Conservation (phyloP, 768 basidiomycete species). For the Porphyrellus cyaneotinctus region DNA sequence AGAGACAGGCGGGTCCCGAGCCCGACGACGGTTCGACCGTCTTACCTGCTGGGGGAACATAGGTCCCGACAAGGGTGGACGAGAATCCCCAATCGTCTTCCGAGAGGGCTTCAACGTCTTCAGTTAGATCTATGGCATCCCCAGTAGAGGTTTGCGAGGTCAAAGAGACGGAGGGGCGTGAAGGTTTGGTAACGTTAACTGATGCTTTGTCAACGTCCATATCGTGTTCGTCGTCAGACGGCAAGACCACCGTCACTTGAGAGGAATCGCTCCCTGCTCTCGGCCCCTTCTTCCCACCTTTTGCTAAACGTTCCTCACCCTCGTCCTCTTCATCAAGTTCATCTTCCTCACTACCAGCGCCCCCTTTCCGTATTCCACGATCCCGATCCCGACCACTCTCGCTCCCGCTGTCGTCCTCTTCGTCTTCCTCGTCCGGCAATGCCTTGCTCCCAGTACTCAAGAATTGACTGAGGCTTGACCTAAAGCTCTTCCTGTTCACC, state of each 20-base stretch:
- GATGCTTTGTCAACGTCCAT: slow-evolving; percentile 26
- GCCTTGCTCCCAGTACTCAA: slow-evolving; percentile 44
- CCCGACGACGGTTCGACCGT: not conserved
- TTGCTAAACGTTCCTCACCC: not conserved
- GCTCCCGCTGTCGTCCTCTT: slow-evolving; percentile 12
- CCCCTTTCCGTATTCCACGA: not conserved
- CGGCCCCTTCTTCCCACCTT: slow-evolving; percentile 5
- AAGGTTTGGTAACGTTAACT: slow-evolving; percentile 18
- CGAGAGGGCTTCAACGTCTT: slow-evolving; percentile 2
- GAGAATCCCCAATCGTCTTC: slow-evolving; percentile 22
- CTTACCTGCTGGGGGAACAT: slow-evolving; percentile 14
- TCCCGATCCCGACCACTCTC: slow-evolving; percentile 6
- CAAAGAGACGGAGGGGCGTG: not conserved
- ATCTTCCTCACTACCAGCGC: slow-evolving; percentile 11
- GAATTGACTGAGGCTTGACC: slow-evolving; percentile 49
- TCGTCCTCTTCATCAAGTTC: slow-evolving; percentile 10
- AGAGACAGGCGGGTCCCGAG: no score
- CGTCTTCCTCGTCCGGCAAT: slow-evolving; percentile 14
- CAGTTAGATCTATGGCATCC: not conserved
- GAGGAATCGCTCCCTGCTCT: slow-evolving; percentile 14
- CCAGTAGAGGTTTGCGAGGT: not conserved
- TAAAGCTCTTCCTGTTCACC: slow-evolving; percentile 35
- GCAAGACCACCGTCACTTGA: slow-evolving; percentile 18
- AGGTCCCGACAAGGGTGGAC: slow-evolving; percentile 26
- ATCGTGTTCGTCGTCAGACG: slow-evolving; percentile 22